Percentiles rank a stretch among this genome's conserved stretches.
Conservation (phyloP, 1,284 basidiomycete genomes). For the Rhodotorula sp. region DNA sequence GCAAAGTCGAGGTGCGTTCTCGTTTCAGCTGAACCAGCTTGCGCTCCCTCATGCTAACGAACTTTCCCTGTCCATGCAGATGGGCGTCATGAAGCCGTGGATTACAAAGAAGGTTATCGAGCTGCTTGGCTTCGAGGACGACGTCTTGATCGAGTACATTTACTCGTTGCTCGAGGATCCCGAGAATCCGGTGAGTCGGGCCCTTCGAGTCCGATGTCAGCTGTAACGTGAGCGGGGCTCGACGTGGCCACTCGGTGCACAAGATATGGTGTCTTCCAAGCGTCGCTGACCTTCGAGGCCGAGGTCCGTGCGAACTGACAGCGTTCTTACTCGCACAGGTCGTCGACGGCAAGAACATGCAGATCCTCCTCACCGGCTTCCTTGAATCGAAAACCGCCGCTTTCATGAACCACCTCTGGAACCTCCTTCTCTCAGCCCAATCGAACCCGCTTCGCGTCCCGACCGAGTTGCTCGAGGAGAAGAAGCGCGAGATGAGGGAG, state of each 20-base stretch:
- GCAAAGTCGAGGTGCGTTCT: conserved; percentile 12
- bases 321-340: conserved; percentile 55
- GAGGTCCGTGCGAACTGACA: no score
- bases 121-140: conserved; percentile 90
- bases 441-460: conserved; percentile 85
- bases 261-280: no score
- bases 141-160: conserved; percentile 93
- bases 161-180: conserved; percentile 87
- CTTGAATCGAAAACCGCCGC: conserved; percentile 68
- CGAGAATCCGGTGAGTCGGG: conserved; percentile 65
- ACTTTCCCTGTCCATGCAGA: conserved; percentile 86
- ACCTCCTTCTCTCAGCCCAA: conserved; percentile 84
- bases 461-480: conserved; percentile 87
- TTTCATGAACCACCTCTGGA: conserved; percentile 90
- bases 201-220: no score
- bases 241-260: background rate
- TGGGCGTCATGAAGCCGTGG: conserved; percentile 87
- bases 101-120: conserved; percentile 86
- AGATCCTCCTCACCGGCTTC: conserved; percentile 90
- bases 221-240: no score
- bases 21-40: background rate
- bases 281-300: no score
- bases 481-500: conserved; percentile 86
- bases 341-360: conserved; percentile 91
- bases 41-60: conserved; percentile 57